phyloP scores from a whole-genome alignment of 129 eudicot species.

The Helianthus tuberosus region DNA sequence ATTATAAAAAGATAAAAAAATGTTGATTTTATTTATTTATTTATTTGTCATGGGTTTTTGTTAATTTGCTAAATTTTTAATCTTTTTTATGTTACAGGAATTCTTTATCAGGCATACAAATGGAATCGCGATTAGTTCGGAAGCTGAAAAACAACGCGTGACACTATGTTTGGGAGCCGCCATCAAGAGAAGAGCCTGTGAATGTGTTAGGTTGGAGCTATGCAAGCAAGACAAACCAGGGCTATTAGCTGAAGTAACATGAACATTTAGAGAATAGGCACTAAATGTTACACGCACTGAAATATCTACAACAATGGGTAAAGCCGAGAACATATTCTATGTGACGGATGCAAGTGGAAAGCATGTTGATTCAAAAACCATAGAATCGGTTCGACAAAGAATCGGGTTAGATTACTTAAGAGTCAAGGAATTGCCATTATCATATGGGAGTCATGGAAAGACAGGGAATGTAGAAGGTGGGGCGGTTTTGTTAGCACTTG shows the following conservation, averaged over 20 bases:
- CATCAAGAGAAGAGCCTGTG: slow-evolving; percentile 78
- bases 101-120: slow-evolving; percentile 63
- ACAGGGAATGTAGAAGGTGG: slow-evolving; percentile 50
- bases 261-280: slow-evolving; percentile 81
- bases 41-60: not conserved
- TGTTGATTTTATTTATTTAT: not conserved
- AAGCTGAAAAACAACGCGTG: slow-evolving; percentile 81
- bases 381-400: slow-evolving; percentile 56
- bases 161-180: slow-evolving; percentile 71
- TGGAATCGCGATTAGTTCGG: slow-evolving; percentile 79
- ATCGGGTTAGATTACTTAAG: slow-evolving; percentile 62
- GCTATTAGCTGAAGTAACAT: slow-evolving; percentile 72
- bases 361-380: slow-evolving; percentile 50
- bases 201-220: slow-evolving; percentile 82
- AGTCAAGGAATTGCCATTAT: slow-evolving; percentile 71
- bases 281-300: slow-evolving; percentile 81
- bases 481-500: slow-evolving; percentile 76
- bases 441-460: slow-evolving; percentile 39
- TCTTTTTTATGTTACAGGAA: slow-evolving; percentile 36
- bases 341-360: slow-evolving; percentile 75
- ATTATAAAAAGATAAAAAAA: too few relatives aligned
- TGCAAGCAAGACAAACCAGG: slow-evolving; percentile 53
- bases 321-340: slow-evolving; percentile 58
- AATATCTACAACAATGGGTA: slow-evolving; percentile 61
- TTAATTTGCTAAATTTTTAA: not conserved